Evolutionary conservation across 2,329 filamentous ascomycete species (phyloP), one percentile per base, ranked within the genome.

Genomic region (Bretziella fagacearum): DNA sequence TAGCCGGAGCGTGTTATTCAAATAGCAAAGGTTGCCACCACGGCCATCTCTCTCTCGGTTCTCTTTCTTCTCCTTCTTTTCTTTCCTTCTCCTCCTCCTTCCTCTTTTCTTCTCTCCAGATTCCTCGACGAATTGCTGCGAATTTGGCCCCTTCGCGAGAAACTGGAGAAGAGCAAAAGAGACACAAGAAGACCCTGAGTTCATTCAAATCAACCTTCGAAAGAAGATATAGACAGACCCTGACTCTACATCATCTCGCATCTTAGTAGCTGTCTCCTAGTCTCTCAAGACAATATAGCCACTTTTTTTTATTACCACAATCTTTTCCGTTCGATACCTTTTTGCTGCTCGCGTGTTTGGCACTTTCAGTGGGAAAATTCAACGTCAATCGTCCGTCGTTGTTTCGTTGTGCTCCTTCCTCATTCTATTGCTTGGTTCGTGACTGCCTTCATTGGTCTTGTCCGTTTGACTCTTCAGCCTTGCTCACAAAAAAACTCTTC

Each of bases 391-490:
- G n/a, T n/a, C 17, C 22, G 20, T 18, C 13, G 18, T 44, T 32
- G 26, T 25, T 15, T 18, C 39, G 2, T 7, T 30, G 17, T 52
- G 52, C 50, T 52, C 13, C 25, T 43, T 48, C 45, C 46, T 54
- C 49, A 53, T 52, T 26, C 41, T 20, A 49, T 51, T 50, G 46
- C 39, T 29, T 51, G 55, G 51, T 52, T 55, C 52, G 26, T 44
- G 43, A 43, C 44, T 49, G 43, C 47, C 29, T 51, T 42, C 22
- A 23, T 26, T 45, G 41, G 36, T 27, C 27, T 51, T 35, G 32
- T 39, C 42, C 37, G 29, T 43, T 41, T 29, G 17, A 13, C 25
- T 47, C 32, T 18, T 35, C 46, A 13, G 15, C 42, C 43, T 42
- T 43, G 43, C 52, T 41, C 47, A 27, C 26, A 11, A 32, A 46